Evolutionary conservation across 257 asterid species (phyloP).

Genomic region (Gentiana macrophylla): DNA sequence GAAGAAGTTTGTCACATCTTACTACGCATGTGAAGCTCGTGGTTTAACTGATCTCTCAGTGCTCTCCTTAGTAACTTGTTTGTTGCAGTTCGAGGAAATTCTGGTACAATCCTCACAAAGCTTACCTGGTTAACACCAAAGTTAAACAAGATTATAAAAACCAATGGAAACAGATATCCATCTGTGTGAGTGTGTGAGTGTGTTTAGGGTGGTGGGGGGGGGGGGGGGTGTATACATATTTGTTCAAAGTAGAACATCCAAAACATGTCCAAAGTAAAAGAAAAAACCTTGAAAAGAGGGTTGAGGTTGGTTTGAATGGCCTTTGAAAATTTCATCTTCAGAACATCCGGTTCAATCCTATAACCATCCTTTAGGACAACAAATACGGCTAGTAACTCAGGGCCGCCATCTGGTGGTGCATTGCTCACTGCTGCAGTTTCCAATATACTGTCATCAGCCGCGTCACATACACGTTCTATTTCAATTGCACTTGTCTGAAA

Average conservation of each 20-base stretch:
- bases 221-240: neutral
- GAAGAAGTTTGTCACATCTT: constrained; percentile 21
- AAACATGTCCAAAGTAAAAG: no score
- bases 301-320: constrained; percentile 71
- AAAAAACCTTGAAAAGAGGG: constrained; percentile 76
- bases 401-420: constrained; percentile 71
- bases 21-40: constrained; percentile 41
- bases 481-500: constrained; percentile 80
- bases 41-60: constrained; percentile 63
- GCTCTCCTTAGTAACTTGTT: constrained; percentile 71
- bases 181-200: neutral
- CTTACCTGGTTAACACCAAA: constrained; percentile 37
- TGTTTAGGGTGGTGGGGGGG: neutral
- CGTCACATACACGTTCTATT: constrained; percentile 70
- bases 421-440: constrained; percentile 85
- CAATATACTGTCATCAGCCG: constrained; percentile 56
- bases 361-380: constrained; percentile 62
- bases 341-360: constrained; percentile 26
- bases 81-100: constrained; percentile 88
- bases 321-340: constrained; percentile 47
- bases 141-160: neutral
- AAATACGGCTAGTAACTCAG: constrained; percentile 61
- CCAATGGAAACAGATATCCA: neutral
- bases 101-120: constrained; percentile 49
- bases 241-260: neutral